Conservation (phyloP, 1,139 yeast species). For the Candida dubliniensis region DNA sequence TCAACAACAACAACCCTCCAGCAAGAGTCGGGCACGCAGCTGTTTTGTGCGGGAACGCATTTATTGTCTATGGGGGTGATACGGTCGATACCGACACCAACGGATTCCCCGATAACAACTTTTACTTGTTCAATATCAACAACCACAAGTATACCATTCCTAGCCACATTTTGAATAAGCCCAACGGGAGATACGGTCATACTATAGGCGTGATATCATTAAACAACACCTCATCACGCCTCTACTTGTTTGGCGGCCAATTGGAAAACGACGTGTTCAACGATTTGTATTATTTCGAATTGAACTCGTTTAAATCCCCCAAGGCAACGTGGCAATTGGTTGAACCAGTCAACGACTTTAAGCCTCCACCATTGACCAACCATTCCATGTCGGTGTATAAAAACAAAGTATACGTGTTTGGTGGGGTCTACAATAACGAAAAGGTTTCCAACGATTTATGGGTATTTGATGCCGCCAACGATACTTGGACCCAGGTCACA, state of each 20-base stretch:
- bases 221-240: constrained; percentile 65
- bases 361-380: constrained; percentile 91
- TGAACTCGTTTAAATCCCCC: constrained; percentile 83
- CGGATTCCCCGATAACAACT: constrained; percentile 82
- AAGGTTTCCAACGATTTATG: constrained; percentile 77
- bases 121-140: constrained; percentile 86
- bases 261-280: constrained; percentile 83
- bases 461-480: constrained; percentile 69
- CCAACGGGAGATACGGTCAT: constrained; percentile 94
- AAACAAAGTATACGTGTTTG: constrained; percentile 77
- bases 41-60: constrained; percentile 91
- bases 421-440: constrained; percentile 88
- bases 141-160: constrained; percentile 92
- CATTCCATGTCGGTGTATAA: constrained; percentile 85
- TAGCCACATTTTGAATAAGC: constrained; percentile 76
- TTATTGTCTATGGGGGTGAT: constrained; percentile 94
- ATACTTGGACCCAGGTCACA: constrained; percentile 62
- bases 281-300: constrained; percentile 83
- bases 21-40: constrained; percentile 97
- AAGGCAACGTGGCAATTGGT: constrained; percentile 82
- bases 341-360: constrained; percentile 51
- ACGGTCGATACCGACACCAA: constrained; percentile 81
- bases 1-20: constrained; percentile 62
- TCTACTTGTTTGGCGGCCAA: constrained; percentile 94
- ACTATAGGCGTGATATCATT: constrained; percentile 63